Conservation (phyloP, 495 filamentous ascomycete genomes). For the Xylaria grammica region DNA sequence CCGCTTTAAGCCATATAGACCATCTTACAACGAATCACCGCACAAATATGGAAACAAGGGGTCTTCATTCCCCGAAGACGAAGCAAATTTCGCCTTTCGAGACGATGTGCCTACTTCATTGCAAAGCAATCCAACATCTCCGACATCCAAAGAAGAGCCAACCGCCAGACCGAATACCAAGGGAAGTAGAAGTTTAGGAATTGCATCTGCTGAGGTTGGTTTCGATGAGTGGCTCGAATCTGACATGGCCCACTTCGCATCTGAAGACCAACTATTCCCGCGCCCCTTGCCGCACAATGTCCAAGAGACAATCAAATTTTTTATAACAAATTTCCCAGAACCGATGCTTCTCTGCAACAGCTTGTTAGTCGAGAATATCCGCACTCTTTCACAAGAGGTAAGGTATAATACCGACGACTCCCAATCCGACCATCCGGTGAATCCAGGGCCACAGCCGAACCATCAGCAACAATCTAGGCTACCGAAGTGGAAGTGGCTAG, state of each 20-base stretch:
- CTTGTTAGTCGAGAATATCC: slow-evolving; percentile 53
- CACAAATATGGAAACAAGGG: neutral
- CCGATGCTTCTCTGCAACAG: slow-evolving; percentile 52
- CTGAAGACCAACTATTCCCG: slow-evolving; percentile 8
- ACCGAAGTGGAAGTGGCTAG: slow-evolving; percentile 34
- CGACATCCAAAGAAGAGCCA: slow-evolving; percentile 25
- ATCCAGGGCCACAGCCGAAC: slow-evolving; percentile 17
- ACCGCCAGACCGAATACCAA: slow-evolving; percentile 5
- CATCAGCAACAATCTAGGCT: slow-evolving; percentile 28
- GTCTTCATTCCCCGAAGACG: neutral
- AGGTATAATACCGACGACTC: slow-evolving; percentile 33
- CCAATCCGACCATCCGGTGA: slow-evolving; percentile 21
- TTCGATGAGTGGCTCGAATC: slow-evolving; percentile 36
- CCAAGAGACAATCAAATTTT: slow-evolving; percentile 33
- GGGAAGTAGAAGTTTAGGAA: slow-evolving; percentile 12
- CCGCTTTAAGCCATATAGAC: slow-evolving; percentile 11
- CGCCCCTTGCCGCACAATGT: slow-evolving; percentile 25
- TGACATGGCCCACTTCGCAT: slow-evolving; percentile 14
- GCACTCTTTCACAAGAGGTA: slow-evolving; percentile 49
- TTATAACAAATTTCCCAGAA: slow-evolving; percentile 40
- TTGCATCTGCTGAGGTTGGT: slow-evolving; percentile 31
- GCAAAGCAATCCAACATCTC: slow-evolving; percentile 24
- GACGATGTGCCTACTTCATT: neutral
- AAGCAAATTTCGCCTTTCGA: neutral
- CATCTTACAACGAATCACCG: neutral